These are phyloP conservation scores for Monilinia laxa DNA, from an alignment of 2,329 filamentous ascomycete species.

Conservation along the genomic window DNA sequence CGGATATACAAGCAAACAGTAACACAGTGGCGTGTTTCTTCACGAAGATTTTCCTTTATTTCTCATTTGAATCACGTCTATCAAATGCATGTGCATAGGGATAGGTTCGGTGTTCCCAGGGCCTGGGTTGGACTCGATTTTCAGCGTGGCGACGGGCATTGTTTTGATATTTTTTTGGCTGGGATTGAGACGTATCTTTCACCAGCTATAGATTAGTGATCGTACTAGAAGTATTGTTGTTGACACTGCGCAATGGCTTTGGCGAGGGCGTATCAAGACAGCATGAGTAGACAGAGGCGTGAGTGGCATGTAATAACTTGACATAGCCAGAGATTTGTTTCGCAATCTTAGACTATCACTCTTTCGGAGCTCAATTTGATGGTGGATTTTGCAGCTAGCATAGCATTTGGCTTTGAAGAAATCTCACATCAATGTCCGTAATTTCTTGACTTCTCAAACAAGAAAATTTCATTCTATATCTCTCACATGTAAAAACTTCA, in stretches of 20 bases:
- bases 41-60: neutral
- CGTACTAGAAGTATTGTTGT: neutral
- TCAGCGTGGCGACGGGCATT: constrained; percentile 7
- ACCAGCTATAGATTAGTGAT: neutral
- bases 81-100: constrained; percentile 3
- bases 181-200: neutral
- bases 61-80: neutral
- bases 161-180: neutral
- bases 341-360: neutral
- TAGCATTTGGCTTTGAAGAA: neutral
- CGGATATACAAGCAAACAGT: too few relatives aligned
- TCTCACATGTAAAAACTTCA: neutral
- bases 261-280: neutral
- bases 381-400: neutral
- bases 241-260: neutral
- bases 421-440: neutral
- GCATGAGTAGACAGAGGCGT: neutral
- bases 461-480: neutral
- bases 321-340: neutral
- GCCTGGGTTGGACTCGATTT: constrained; percentile 8
- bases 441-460: neutral
- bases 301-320: constrained; percentile 2
- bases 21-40: neutral
- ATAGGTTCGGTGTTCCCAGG: constrained; percentile 11
- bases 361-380: too few relatives aligned